Evolutionary conservation across 2,329 filamentous ascomycete genomes (phyloP), one percentile per base, ranked within the genome.

Genomic region (Pyrenophora graminea): DNA sequence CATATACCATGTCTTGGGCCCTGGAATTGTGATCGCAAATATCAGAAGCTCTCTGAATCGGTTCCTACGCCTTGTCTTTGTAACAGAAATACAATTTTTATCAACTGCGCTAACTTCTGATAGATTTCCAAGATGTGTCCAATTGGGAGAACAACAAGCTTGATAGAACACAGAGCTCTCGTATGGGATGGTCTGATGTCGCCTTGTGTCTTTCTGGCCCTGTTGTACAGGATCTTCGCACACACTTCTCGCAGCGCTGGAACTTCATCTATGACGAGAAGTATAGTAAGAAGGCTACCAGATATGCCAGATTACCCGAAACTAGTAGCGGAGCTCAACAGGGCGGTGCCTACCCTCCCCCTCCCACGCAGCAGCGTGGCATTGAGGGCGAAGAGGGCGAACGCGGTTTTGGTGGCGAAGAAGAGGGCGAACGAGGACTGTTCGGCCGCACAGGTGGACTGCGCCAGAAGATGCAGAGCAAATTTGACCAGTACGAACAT

Each of bases 171-270:
- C 84, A 85, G 66, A 89, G 81, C 72, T 90, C 89, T 2, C 84
- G 92, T 53, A 96, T 96, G 91, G 91, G 91, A 17, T 96, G 92
- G 92, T 90, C 89, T 12, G 92, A 96, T 72, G 83, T 96, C 51
- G 86, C 88, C 9, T 79, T 97, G 48, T 91, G 85, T 61, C 72
- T 96, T 50, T 81, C 81, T 12, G 91, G 91, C 0, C 86, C 86
- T 0, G 87, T 90, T 8, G 86, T 93, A 0, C 79, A 87, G 56
- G 91, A 89, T 70, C 78, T 96, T 27, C 79, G 85, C 27, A 81
- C 83, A 4, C 91, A 96, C 70, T 96, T 97, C 64, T 81, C 85
- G 2, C 88, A 96, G 67, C 80, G 91, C 62, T 97, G 92, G 91
- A 96, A 96, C 75, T 95, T 90, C 69, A 92, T 97, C 58, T 96